Evolutionary conservation across 2,329 filamentous ascomycete genomes (phyloP), one percentile per base, ranked within the genome.

Genomic region (Dactylellina haptotyla): DNA sequence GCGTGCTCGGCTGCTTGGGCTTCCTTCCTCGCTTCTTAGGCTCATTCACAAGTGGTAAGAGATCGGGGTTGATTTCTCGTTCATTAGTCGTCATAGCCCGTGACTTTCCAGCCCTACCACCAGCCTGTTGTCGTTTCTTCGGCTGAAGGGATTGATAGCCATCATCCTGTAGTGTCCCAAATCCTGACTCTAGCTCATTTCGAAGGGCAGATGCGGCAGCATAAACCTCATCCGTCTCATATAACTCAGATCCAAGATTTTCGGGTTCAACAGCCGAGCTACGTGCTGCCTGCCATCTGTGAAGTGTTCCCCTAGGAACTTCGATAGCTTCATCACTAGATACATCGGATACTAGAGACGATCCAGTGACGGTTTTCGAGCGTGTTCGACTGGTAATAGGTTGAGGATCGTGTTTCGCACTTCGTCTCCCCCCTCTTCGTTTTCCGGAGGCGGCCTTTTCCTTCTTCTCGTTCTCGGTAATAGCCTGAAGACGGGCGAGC

Each of bases 401-500:
- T 18, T 46, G 41, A 14, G 23, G 6, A 6, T 48, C 20, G 16
- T 48, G 48, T 30, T 28, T 45, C 3, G 23, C 34, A 18, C 9
- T 12, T n/a, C 32, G 14, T 39, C 25, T 46, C 18, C 56, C 59
- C 16, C 59, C 46, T 30, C 50, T 72, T 34, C 37, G 16, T 43
- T 46, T 65, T 20, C 41, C 26, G n/a, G 48, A 37, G 6, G 53
- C 59, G 4, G 26, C 54, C 16, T 61, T 41, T 20, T 72, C 67
- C 48, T 41, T 58, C 54, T 59, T 72, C 43, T 72, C 67, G 30
- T 58, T 65, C 56, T 65, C 67, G 54, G 67, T 72, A 18, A 72
- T 72, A 72, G 67, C 67, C 53, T 72, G 67, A 48, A 72, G 59
- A 25, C 67, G 59, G 20, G 67, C 67, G 37, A 72, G 67, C 16